Evolutionary conservation across 2,329 filamentous ascomycete species (phyloP).

Genomic region (Dactylellina haptotyla): DNA sequence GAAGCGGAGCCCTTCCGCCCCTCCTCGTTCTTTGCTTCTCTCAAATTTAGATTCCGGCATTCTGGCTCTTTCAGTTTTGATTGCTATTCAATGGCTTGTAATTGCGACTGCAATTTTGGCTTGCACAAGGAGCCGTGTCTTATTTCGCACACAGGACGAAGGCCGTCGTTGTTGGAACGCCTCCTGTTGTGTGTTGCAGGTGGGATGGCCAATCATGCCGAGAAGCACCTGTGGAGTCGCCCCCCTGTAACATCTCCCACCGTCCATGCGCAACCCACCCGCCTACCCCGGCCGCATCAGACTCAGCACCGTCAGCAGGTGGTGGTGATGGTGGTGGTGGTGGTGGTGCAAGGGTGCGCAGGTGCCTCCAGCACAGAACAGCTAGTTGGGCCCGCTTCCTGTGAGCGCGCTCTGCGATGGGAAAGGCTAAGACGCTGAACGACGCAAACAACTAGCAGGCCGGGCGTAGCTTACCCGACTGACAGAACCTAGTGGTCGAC

Average conservation of each 20-base stretch:
- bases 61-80: constrained; percentile 8
- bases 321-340: no score
- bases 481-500: not conserved
- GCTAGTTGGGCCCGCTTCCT: not conserved
- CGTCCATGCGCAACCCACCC: not conserved
- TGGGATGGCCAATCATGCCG: constrained; percentile 25
- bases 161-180: no score
- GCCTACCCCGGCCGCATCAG: not conserved
- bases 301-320: no score
- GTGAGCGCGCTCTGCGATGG: not conserved
- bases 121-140: constrained; percentile 5
- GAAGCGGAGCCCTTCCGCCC: constrained; percentile 12
- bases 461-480: no score
- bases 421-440: not conserved
- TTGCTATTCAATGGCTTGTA: constrained; percentile 4
- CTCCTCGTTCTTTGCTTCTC: not conserved
- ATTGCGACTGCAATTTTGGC: constrained; percentile 16
- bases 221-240: not conserved
- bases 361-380: no score
- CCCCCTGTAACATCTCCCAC: not conserved
- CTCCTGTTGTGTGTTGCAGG: constrained; percentile 28
- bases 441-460: not conserved
- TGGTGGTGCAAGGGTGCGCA: no score
- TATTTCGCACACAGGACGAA: constrained; percentile 25
- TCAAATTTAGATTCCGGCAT: constrained; percentile 11